phyloP scores from a whole-genome alignment of 1,139 yeast genomes.

The Yamadazyma dushanensis region DNA sequence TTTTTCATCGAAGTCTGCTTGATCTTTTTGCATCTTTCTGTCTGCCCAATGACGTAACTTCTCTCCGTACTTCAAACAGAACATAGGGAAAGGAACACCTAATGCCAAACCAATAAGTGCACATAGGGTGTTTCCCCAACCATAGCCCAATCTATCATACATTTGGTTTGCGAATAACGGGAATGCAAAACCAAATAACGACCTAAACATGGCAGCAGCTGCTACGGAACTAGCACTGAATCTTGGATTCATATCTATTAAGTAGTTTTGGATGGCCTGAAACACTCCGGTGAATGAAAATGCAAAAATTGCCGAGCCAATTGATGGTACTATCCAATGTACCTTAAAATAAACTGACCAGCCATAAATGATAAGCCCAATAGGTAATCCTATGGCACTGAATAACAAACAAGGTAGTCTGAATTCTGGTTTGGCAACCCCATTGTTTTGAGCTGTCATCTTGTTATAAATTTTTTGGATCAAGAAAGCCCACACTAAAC shows the following conservation, averaged over 20 bases:
- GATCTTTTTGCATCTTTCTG: slow-evolving; percentile 36
- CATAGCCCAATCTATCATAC: slow-evolving; percentile 51
- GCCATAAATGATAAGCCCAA: slow-evolving; percentile 61
- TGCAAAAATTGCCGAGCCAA: slow-evolving; percentile 58
- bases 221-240: slow-evolving; percentile 62
- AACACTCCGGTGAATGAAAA: slow-evolving; percentile 59
- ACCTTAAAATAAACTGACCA: slow-evolving; percentile 56
- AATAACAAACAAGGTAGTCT: slow-evolving; percentile 46
- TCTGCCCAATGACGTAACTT: slow-evolving; percentile 58
- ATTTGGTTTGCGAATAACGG: slow-evolving; percentile 48
- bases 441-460: slow-evolving; percentile 42
- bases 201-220: slow-evolving; percentile 62
- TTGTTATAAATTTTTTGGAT: slow-evolving; percentile 39
- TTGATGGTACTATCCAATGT: slow-evolving; percentile 58
- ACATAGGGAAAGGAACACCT: slow-evolving; percentile 65
- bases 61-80: slow-evolving; percentile 58
- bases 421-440: slow-evolving; percentile 57
- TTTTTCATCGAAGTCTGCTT: slow-evolving; percentile 39
- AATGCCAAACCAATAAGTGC: slow-evolving; percentile 54
- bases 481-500: slow-evolving; percentile 41
- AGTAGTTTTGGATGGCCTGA: slow-evolving; percentile 58
- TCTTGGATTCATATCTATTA: slow-evolving; percentile 66
- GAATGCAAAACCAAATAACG: slow-evolving; percentile 57
- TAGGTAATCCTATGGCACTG: slow-evolving; percentile 49
- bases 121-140: slow-evolving; percentile 68